phyloP scores from a whole-genome alignment of 768 basidiomycete genomes.

The Tylopilus sp. region DNA sequence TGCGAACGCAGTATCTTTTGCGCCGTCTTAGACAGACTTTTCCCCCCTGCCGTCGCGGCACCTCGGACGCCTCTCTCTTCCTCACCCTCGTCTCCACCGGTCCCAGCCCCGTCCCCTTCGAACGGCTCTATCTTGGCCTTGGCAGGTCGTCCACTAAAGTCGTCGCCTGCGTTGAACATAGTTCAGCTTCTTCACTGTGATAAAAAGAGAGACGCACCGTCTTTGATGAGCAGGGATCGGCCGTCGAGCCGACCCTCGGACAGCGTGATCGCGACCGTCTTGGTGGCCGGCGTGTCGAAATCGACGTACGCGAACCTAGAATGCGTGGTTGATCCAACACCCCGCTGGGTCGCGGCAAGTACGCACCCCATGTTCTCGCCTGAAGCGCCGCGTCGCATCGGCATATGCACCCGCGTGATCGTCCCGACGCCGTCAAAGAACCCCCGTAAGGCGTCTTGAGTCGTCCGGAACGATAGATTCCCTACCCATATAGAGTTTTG shows the following conservation, averaged over 20 bases:
- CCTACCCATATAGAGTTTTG: conserved; percentile 96
- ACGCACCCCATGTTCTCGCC: conserved; percentile 79
- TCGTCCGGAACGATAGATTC: conserved; percentile 90
- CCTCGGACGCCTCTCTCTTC: conserved; percentile 15
- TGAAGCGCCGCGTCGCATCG: conserved; percentile 61
- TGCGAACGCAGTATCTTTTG: conserved; percentile 75
- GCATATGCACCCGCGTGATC: conserved; percentile 83
- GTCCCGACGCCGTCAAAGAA: conserved; percentile 75
- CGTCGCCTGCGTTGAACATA: conserved; percentile 50
- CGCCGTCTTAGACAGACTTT: conserved; percentile 57
- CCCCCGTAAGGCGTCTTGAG: conserved; percentile 57
- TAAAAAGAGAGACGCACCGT: conserved; percentile 47
- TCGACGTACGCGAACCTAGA: conserved; percentile 94
- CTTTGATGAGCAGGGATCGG: conserved; percentile 88
- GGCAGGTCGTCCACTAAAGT: conserved; percentile 68
- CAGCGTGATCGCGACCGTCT: conserved; percentile 68
- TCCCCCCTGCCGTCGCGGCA: conserved; percentile 26
- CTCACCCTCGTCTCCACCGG: conserved; percentile 23
- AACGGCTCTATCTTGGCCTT: conserved; percentile 31
- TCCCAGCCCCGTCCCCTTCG: conserved; percentile 21
- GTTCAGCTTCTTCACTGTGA: not conserved
- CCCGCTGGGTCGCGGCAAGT: not conserved
- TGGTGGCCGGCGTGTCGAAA: conserved; percentile 75
- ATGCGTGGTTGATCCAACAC: conserved; percentile 7
- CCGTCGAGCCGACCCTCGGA: conserved; percentile 85